These are phyloP conservation scores for Metschnikowia cerradonensis DNA, from an alignment of 805 yeast species.

Conservation along the genomic window DNA sequence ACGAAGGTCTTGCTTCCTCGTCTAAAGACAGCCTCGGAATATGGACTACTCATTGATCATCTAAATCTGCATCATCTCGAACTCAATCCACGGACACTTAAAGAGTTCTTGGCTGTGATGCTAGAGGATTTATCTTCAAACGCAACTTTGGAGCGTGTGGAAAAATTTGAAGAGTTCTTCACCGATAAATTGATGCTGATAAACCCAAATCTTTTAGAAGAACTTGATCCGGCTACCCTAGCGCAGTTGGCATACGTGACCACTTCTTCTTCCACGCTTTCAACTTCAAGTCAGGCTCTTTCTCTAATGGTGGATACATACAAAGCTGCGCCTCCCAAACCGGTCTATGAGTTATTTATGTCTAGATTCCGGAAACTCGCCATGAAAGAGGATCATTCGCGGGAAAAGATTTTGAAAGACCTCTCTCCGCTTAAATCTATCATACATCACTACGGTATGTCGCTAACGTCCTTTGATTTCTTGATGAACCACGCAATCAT, in stretches of 20 bases:
- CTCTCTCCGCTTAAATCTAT: constrained; percentile 25
- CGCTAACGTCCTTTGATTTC: constrained; percentile 17
- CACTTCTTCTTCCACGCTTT: constrained; percentile 15
- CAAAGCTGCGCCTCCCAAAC: constrained; percentile 21
- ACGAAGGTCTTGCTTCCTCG: constrained; percentile 14
- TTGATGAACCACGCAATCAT: constrained; percentile 21
- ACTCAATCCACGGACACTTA: constrained; percentile 12
- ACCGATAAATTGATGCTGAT: constrained; percentile 8
- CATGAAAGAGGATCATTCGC: constrained; percentile 1
- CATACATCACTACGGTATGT: constrained; percentile 24
- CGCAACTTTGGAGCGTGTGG: constrained; percentile 10
- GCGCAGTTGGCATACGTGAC: constrained; percentile 24
- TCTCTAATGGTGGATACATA: constrained; percentile 11
- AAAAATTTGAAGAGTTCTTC: constrained; percentile 10
- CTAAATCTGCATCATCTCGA: constrained; percentile 10
- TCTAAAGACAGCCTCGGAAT: constrained; percentile 13
- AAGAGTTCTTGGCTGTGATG: constrained; percentile 13
- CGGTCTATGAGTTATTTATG: constrained; percentile 21
- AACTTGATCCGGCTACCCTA: constrained; percentile 18
- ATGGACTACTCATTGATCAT: constrained; percentile 11
- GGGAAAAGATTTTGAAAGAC: constrained; percentile 17
- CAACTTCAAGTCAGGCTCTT: constrained; percentile 12
- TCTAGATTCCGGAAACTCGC: constrained; percentile 14
- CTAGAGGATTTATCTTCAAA: constrained; percentile 15
- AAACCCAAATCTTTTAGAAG: constrained; percentile 13